Conservation (phyloP, 257 asterid genomes). For the Lavandula angustifolia region DNA sequence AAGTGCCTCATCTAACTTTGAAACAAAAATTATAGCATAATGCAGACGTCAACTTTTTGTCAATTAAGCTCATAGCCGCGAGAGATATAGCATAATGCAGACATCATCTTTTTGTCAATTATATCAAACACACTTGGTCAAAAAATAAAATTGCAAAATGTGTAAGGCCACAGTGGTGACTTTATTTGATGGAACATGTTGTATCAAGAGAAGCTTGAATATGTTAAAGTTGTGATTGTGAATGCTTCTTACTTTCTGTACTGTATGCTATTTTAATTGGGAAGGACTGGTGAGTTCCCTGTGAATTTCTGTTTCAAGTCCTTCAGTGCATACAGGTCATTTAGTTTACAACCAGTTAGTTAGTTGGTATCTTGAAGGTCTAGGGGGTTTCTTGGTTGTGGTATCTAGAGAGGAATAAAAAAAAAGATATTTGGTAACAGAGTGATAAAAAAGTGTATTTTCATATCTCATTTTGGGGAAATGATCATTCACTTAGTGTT, state of each 20-base stretch:
- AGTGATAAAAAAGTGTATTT: neutral
- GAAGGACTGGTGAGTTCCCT: neutral
- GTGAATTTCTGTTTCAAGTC: conserved; percentile 22
- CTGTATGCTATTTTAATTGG: neutral
- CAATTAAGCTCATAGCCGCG: conserved; percentile 1
- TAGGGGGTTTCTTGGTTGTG: conserved; percentile 1
- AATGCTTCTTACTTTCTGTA: conserved; percentile 4
- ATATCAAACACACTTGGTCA: neutral
- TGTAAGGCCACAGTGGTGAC: conserved; percentile 11
- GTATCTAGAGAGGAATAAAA: neutral
- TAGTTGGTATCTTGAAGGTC: conserved; percentile 22
- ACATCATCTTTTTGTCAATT: neutral
- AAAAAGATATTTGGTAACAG: conserved; percentile 8
- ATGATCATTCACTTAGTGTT: neutral
- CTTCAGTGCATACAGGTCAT: conserved; percentile 20
- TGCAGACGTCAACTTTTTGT: conserved; percentile 3
- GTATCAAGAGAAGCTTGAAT: neutral
- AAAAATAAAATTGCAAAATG: conserved; percentile 14
- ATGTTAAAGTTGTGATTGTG: neutral
- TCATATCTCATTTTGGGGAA: neutral
- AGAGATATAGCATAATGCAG: conserved; percentile 8
- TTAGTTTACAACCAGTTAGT: conserved; percentile 21
- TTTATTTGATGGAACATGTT: conserved; percentile 14
- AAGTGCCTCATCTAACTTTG: conserved; percentile 24
- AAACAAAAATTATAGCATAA: conserved; percentile 5